Evolutionary conservation across 768 basidiomycete genomes (phyloP).

Genomic region (Tulasnella sp.): DNA sequence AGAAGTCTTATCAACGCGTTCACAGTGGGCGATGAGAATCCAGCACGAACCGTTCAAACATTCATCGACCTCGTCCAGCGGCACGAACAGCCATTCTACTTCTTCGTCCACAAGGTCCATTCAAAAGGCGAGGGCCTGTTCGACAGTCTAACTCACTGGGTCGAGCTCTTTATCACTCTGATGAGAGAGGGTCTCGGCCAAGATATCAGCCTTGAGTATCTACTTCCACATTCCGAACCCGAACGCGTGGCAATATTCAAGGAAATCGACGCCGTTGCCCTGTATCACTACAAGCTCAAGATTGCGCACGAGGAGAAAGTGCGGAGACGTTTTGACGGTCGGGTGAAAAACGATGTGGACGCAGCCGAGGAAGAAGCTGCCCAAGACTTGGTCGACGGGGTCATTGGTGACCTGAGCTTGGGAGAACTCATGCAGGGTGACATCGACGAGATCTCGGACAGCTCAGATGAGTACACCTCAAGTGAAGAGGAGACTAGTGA

Average conservation of each 20-base stretch:
- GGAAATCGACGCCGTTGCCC: slow-evolving; percentile 87
- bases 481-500: slow-evolving; percentile 50
- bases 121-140: slow-evolving; percentile 95
- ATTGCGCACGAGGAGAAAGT: slow-evolving; percentile 90
- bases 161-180: slow-evolving; percentile 89
- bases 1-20: background rate
- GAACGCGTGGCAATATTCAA: slow-evolving; percentile 76
- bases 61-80: slow-evolving; percentile 93
- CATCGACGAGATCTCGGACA: slow-evolving; percentile 50
- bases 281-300: slow-evolving; percentile 95
- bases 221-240: slow-evolving; percentile 79
- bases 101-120: slow-evolving; percentile 98
- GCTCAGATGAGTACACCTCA: slow-evolving; percentile 38
- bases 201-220: slow-evolving; percentile 78
- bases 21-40: slow-evolving; percentile 80
- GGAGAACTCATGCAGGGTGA: slow-evolving; percentile 78
- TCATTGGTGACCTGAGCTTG: slow-evolving; percentile 81
- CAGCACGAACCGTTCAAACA: slow-evolving; percentile 81
- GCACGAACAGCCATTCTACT: slow-evolving; percentile 95
- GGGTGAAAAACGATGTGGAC: slow-evolving; percentile 52
- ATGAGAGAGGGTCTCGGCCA: slow-evolving; percentile 85
- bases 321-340: slow-evolving; percentile 76
- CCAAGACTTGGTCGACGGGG: slow-evolving; percentile 73
- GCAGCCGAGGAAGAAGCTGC: slow-evolving; percentile 85
- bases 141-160: slow-evolving; percentile 93